phyloP scores from a whole-genome alignment of 192 early-diverging fungal genomes.

The Entomortierella beljakovae region DNA sequence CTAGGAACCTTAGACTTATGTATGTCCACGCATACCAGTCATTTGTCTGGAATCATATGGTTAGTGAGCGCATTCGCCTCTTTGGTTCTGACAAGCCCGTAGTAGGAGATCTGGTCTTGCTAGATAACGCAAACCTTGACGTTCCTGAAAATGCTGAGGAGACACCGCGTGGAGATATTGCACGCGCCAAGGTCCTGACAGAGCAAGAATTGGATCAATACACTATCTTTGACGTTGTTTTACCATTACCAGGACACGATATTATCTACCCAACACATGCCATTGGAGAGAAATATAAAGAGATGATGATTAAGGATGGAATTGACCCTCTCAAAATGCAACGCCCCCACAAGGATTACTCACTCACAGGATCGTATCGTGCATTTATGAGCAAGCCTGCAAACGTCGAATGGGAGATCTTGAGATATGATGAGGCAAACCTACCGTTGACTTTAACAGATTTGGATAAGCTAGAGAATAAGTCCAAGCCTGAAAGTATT shows the following conservation, averaged over 20 bases:
- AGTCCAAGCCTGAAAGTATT: slow-evolving; percentile 29
- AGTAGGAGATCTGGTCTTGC: slow-evolving; percentile 87
- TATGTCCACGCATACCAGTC: slow-evolving; percentile 99
- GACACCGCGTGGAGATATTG: slow-evolving; percentile 14
- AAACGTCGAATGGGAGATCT: slow-evolving; percentile 70
- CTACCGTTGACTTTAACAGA: slow-evolving; percentile 72
- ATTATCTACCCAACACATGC: slow-evolving; percentile 85
- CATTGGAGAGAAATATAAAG: slow-evolving; percentile 71
- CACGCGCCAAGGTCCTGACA: slow-evolving; percentile 66
- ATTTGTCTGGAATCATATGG: slow-evolving; percentile 92
- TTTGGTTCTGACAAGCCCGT: slow-evolving; percentile 76
- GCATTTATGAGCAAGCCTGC: slow-evolving; percentile 68
- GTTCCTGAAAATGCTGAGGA: slow-evolving; percentile 7
- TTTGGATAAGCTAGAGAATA: slow-evolving; percentile 67
- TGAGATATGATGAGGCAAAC: slow-evolving; percentile 74
- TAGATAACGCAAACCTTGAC: slow-evolving; percentile 32
- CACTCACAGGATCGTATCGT: slow-evolving; percentile 76
- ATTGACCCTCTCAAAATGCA: slow-evolving; percentile 77
- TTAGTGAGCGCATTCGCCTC: slow-evolving; percentile 74
- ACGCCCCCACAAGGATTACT: slow-evolving; percentile 61
- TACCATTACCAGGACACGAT: slow-evolving; percentile 88
- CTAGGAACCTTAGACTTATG: slow-evolving; percentile 87
- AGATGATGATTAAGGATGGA: slow-evolving; percentile 78
- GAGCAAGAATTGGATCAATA: slow-evolving; percentile 76
- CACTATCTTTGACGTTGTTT: slow-evolving; percentile 89